These are phyloP conservation scores for Torrubiellomyces zombiae DNA, from an alignment of 2,329 filamentous ascomycete species.

Conservation along the genomic window DNA sequence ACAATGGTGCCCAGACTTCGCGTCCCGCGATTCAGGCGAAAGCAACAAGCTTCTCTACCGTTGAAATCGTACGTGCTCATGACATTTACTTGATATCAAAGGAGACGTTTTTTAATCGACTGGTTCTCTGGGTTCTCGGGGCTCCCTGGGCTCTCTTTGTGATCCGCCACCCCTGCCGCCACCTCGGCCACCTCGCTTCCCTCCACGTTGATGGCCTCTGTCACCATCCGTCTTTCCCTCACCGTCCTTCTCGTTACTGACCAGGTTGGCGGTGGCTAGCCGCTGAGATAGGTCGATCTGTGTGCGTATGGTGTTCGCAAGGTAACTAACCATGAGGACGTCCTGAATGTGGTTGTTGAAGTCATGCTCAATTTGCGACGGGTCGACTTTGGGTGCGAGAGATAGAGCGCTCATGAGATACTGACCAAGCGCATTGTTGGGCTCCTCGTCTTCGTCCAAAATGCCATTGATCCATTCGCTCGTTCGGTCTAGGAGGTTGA, in stretches of 20 bases:
- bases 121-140: slow-evolving; percentile 24
- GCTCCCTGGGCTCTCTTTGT: slow-evolving; percentile 31
- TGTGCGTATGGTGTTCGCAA: slow-evolving; percentile 96
- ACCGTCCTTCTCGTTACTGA: slow-evolving; percentile 29
- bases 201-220: slow-evolving; percentile 28
- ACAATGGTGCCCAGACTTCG: slow-evolving; percentile 16
- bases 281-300: slow-evolving; percentile 97
- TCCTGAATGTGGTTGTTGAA: slow-evolving; percentile 99
- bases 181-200: slow-evolving; percentile 33
- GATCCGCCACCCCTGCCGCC: slow-evolving; percentile 34
- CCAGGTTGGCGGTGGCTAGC: slow-evolving; percentile 62
- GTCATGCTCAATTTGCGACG: slow-evolving; percentile 80
- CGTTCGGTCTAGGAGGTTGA: slow-evolving; percentile 80
- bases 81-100: slow-evolving; percentile 2
- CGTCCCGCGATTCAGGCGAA: slow-evolving; percentile 10
- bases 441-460: slow-evolving; percentile 80
- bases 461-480: slow-evolving; percentile 86
- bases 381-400: slow-evolving; percentile 85
- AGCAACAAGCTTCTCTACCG: no score
- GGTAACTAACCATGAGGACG: slow-evolving; percentile 92
- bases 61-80: no score
- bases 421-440: slow-evolving; percentile 83
- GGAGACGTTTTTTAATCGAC: slow-evolving; percentile 16
- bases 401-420: slow-evolving; percentile 88
- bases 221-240: slow-evolving; percentile 29